Percentiles rank a stretch among this genome's conserved stretches.
These are phyloP conservation scores for Kwoniella sp. DNA, from an alignment of 768 basidiomycete species.

Conservation along the genomic window DNA sequence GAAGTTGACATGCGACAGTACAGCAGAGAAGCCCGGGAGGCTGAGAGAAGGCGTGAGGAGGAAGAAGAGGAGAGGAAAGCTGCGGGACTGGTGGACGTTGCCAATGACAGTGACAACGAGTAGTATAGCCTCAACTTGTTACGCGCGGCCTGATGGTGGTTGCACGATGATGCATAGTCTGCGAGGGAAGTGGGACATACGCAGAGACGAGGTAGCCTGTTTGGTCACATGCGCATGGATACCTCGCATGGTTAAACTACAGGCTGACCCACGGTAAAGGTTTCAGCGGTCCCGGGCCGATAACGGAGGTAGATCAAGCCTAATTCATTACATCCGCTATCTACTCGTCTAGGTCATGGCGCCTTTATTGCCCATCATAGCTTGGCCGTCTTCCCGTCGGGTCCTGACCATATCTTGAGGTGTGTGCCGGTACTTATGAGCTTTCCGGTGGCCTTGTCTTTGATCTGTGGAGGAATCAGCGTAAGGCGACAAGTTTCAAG, in stretches of 20 bases:
- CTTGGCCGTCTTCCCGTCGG: neutral
- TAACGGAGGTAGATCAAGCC: no score
- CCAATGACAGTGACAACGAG: slow-evolving; percentile 32
- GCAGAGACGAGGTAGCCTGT: no score
- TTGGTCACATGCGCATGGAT: no score
- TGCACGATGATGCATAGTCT: no score
- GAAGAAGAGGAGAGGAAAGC: slow-evolving; percentile 60
- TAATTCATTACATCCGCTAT: neutral
- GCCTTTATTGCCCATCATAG: neutral
- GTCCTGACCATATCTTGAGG: slow-evolving; percentile 26
- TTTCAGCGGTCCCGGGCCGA: no score
- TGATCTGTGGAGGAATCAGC: slow-evolving; percentile 9
- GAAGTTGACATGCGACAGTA: slow-evolving; percentile 87
- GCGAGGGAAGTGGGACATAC: no score
- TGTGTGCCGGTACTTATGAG: slow-evolving; percentile 18
- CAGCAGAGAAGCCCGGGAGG: slow-evolving; percentile 60
- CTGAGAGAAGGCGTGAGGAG: slow-evolving; percentile 56
- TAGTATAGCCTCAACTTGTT: no score
- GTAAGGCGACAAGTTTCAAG: neutral
- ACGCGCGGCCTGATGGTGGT: no score
- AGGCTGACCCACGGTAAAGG: no score
- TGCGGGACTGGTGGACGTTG: slow-evolving; percentile 26
- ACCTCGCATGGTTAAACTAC: no score
- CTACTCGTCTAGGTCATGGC: neutral
- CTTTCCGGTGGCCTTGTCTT: slow-evolving; percentile 15